phyloP scores from a whole-genome alignment of 805 yeast species.

The Barnettozyma sp. region DNA sequence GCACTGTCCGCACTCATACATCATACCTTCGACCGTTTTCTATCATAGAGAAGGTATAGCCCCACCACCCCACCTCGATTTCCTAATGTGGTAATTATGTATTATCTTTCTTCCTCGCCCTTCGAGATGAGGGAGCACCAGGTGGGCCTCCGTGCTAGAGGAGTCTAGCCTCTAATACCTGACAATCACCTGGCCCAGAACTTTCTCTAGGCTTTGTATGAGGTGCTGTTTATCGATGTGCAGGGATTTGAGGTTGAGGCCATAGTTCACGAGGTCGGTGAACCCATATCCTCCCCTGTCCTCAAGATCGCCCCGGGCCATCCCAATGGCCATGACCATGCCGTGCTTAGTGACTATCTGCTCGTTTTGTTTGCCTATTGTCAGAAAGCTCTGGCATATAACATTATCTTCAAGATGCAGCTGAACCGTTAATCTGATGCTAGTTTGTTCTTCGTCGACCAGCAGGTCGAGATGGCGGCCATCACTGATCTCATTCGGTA shows the following conservation, averaged over 20 bases:
- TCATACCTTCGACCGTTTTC: neutral
- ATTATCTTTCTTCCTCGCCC: too few species aligned
- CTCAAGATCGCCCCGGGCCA: conserved; percentile 7
- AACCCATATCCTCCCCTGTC: conserved; percentile 11
- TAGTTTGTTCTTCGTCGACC: conserved; percentile 14
- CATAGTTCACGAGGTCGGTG: conserved; percentile 8
- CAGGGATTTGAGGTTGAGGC: conserved; percentile 6
- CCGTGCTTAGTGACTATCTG: neutral
- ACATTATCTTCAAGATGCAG: conserved; percentile 6
- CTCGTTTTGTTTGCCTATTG: neutral
- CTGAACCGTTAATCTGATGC: conserved; percentile 8
- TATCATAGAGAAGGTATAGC: neutral
- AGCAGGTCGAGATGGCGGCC: conserved; percentile 13
- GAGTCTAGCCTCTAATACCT: conserved; percentile 7
- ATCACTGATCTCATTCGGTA: neutral
- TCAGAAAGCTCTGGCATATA: conserved; percentile 7
- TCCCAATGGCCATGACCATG: neutral
- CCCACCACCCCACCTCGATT: too few species aligned
- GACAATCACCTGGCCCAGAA: conserved; percentile 8
- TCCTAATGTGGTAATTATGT: too few species aligned
- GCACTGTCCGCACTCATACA: too few species aligned
- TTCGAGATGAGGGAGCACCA: too few species aligned
- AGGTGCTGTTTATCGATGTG: conserved; percentile 2
- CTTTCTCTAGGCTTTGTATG: conserved; percentile 7
- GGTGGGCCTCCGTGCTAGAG: too few species aligned